Conservation (phyloP, 139 green algal genomes). For the Chlorella sorokiniana region DNA sequence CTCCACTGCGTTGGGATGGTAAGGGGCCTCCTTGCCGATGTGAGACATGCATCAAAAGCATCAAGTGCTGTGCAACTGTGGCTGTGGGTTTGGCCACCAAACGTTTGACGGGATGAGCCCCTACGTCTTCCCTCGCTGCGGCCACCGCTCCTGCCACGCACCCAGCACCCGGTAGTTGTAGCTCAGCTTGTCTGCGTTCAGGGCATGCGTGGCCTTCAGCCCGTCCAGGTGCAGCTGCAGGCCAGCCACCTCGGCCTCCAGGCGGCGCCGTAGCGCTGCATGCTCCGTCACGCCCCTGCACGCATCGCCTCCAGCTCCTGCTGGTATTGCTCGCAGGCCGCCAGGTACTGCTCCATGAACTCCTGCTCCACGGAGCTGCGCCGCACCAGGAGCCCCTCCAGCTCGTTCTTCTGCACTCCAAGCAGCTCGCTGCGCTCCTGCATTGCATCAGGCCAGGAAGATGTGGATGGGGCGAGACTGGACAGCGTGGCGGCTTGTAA, state of each 20-base stretch:
- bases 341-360: constrained; percentile 36
- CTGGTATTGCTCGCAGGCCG: constrained; percentile 31
- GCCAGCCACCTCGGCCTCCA: constrained; percentile 21
- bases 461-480: background rate
- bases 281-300: constrained; percentile 5
- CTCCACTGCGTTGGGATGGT: constrained; percentile 17
- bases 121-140: too few relatives aligned
- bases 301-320: constrained; percentile 29
- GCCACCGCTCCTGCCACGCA: background rate
- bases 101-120: too few relatives aligned
- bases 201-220: background rate
- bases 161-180: constrained; percentile 45
- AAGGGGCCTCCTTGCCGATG: background rate
- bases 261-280: constrained; percentile 17
- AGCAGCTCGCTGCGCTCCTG: constrained; percentile 32
- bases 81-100: too few relatives aligned
- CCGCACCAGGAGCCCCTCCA: constrained; percentile 25
- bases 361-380: constrained; percentile 21
- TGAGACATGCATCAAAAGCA: background rate
- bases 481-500: too few relatives aligned
- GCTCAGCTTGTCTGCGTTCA: constrained; percentile 38
- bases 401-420: constrained; percentile 3
- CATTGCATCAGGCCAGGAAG: background rate
- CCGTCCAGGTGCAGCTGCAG: constrained; percentile 30
- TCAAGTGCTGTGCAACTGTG: too few relatives aligned